Conservation (phyloP, 176 grass and related monocot genomes). For the Miscanthus lutarioriparius region DNA sequence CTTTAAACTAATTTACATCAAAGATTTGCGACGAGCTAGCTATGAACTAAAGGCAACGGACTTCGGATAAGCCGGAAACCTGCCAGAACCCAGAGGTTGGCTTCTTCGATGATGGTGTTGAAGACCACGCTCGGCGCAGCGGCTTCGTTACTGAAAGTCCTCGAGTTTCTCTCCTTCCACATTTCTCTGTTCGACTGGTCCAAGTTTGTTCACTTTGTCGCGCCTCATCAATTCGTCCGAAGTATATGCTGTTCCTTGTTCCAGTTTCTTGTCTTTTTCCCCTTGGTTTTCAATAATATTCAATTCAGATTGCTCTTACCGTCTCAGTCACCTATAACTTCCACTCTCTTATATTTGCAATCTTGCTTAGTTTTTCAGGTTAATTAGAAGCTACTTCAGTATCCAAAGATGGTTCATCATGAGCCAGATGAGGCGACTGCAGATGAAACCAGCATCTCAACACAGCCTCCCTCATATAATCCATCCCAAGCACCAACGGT, state of each 20-base stretch:
- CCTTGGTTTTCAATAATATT: not conserved
- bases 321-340: not conserved
- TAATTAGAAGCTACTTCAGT: not conserved
- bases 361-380: not conserved
- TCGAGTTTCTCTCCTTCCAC: too few relatives aligned
- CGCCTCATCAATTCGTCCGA: not conserved
- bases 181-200: not conserved
- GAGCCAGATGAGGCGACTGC: slow-evolving; percentile 27
- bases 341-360: not conserved
- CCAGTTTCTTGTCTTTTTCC: not conserved
- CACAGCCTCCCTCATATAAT: slow-evolving; percentile 3
- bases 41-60: too few relatives aligned
- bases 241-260: not conserved
- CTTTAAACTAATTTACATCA: too few relatives aligned
- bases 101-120: too few relatives aligned
- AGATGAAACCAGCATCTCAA: slow-evolving; percentile 29
- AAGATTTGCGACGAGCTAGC: too few relatives aligned
- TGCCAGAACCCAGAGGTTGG: too few relatives aligned
- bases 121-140: too few relatives aligned
- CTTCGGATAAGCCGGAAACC: too few relatives aligned
- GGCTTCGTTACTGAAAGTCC: too few relatives aligned
- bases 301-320: not conserved
- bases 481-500: slow-evolving; percentile 23
- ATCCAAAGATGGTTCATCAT: slow-evolving; percentile 45
- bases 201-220: not conserved